Evolutionary conservation across 768 basidiomycete species (phyloP).

Genomic region (Melanogaster broomeanus): DNA sequence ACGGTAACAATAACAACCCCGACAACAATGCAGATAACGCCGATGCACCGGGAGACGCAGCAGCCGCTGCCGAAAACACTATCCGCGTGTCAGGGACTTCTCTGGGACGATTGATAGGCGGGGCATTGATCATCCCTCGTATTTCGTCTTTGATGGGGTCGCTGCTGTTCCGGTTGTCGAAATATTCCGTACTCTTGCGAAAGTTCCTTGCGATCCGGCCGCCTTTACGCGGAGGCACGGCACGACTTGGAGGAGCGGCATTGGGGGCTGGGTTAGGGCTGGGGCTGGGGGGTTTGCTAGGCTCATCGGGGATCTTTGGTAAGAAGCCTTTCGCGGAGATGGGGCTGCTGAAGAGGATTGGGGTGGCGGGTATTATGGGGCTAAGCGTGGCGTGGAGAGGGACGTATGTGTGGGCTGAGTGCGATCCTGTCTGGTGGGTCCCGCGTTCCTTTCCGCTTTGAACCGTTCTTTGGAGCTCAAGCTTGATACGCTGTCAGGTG

Average conservation of each 20-base stretch:
- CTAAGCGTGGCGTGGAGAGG: slow-evolving; percentile 55
- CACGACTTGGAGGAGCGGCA: background rate
- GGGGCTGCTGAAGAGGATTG: slow-evolving; percentile 24
- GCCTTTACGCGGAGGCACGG: slow-evolving; percentile 15
- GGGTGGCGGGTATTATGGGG: slow-evolving; percentile 36
- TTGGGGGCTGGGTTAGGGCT: background rate
- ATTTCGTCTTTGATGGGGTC: slow-evolving; percentile 68
- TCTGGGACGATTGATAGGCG: slow-evolving; percentile 66
- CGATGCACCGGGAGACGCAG: slow-evolving; percentile 31
- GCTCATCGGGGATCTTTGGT: slow-evolving; percentile 20
- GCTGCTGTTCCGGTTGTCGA: slow-evolving; percentile 56
- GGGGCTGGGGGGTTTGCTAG: slow-evolving; percentile 3
- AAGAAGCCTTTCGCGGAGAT: slow-evolving; percentile 8
- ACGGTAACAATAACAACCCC: slow-evolving; percentile 10
- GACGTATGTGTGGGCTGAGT: slow-evolving; percentile 60
- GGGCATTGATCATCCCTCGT: slow-evolving; percentile 67
- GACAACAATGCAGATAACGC: slow-evolving; percentile 12
- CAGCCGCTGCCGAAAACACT: slow-evolving; percentile 57
- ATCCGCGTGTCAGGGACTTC: slow-evolving; percentile 59
- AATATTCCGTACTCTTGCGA: slow-evolving; percentile 28
- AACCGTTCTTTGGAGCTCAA: too few species aligned
- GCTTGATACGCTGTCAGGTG: slow-evolving; percentile 37
- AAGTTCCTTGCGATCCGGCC: slow-evolving; percentile 24
- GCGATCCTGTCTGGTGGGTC: slow-evolving; percentile 71
- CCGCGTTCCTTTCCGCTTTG: background rate